These are phyloP conservation scores for Carex myosuroides DNA, from an alignment of 176 grass and related monocot species.

Conservation along the genomic window DNA sequence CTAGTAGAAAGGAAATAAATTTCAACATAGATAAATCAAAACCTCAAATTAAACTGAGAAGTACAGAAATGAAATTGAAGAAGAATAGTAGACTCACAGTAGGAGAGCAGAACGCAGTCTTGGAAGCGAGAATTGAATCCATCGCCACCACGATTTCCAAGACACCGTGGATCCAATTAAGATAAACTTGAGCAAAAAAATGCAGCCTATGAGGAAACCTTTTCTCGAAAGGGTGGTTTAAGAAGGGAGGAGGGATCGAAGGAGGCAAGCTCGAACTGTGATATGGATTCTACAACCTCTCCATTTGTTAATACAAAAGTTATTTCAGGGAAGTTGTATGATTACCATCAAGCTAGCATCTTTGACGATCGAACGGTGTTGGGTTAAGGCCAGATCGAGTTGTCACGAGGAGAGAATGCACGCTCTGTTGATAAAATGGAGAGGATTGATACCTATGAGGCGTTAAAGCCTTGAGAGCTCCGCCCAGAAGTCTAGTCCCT, in stretches of 20 bases:
- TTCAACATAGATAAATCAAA: not conserved
- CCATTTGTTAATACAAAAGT: not conserved
- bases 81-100: not conserved
- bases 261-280: not conserved
- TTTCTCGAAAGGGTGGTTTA: not conserved
- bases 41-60: not conserved
- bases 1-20: not conserved
- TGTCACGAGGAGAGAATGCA: not conserved
- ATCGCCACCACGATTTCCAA: slow-evolving; percentile 13
- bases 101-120: slow-evolving; percentile 20
- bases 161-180: not conserved
- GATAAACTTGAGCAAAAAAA: not conserved
- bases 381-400: not conserved
- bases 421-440: not conserved
- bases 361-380: not conserved
- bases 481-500: not conserved
- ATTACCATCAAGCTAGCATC: not conserved
- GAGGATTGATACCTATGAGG: not conserved
- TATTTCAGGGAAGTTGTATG: not conserved
- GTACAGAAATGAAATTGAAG: not conserved
- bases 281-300: slow-evolving; percentile 8
- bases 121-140: slow-evolving; percentile 31
- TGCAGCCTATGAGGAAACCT: not conserved
- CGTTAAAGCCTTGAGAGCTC: not conserved
- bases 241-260: slow-evolving; percentile 17